phyloP scores from a whole-genome alignment of 2,329 filamentous ascomycete species.

The Endothia cerciana region DNA sequence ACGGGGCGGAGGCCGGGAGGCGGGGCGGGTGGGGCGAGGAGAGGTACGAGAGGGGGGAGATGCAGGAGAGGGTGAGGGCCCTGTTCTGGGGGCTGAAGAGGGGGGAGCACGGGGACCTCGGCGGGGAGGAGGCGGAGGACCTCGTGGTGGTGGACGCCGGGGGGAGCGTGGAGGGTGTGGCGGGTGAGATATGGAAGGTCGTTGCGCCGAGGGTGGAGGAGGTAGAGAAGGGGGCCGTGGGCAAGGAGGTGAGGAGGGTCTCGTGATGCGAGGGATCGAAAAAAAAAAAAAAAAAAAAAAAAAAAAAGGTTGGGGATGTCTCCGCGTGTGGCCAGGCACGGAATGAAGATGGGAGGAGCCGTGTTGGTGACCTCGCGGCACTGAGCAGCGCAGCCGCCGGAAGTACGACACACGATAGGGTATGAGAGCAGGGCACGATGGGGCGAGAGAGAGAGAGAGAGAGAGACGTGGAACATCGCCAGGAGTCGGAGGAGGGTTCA shows the following conservation, averaged over 20 bases:
- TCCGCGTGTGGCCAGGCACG: no score
- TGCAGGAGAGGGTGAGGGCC: slow-evolving; percentile 79
- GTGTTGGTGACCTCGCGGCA: no score
- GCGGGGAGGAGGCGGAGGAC: slow-evolving; percentile 54
- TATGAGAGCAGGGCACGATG: background rate
- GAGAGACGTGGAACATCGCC: no score
- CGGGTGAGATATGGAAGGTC: slow-evolving; percentile 58
- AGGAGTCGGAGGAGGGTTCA: background rate
- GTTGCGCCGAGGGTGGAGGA: slow-evolving; percentile 51
- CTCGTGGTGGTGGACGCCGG: slow-evolving; percentile 60
- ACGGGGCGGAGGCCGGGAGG: slow-evolving; percentile 69
- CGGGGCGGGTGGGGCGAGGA: slow-evolving; percentile 89
- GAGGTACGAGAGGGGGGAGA: slow-evolving; percentile 81
- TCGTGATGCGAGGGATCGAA: no score
- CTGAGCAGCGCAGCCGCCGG: no score
- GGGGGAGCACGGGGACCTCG: slow-evolving; percentile 45
- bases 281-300: no score
- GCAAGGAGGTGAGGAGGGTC: slow-evolving; percentile 50
- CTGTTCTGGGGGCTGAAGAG: slow-evolving; percentile 67
- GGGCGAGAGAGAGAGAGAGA: no score
- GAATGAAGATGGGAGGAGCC: no score
- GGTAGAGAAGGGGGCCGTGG: slow-evolving; percentile 51
- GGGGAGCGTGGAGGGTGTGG: slow-evolving; percentile 58
- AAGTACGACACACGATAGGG: no score
- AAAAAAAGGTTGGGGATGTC: no score